Evolutionary conservation across 306 rosid genomes (phyloP).

Genomic region (Corylus heterophylla): DNA sequence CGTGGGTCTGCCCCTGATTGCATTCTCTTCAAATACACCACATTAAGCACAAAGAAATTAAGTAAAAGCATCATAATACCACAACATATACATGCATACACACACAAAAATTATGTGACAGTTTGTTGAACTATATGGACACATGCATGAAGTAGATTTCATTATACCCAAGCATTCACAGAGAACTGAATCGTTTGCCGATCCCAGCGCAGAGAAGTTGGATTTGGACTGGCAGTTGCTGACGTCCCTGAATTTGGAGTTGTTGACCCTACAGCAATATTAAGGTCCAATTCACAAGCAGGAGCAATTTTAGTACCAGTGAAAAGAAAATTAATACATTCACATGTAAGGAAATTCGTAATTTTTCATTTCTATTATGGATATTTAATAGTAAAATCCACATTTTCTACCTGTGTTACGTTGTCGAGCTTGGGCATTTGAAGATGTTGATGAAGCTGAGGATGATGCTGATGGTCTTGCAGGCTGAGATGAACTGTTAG

Average conservation of each 20-base stretch:
- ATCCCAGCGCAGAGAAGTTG: constrained; percentile 82
- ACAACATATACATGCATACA: background rate
- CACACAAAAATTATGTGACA: constrained; percentile 10
- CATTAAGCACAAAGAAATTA: too few species aligned
- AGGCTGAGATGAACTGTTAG: constrained; percentile 63
- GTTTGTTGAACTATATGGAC: background rate
- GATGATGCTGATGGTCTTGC: constrained; percentile 54
- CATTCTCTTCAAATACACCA: too few species aligned
- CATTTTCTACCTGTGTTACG: constrained; percentile 54
- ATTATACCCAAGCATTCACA: constrained; percentile 88
- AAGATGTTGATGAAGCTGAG: constrained; percentile 36
- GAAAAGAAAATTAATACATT: background rate
- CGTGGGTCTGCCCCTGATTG: too few species aligned
- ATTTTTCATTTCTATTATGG: background rate
- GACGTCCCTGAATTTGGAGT: constrained; percentile 70
- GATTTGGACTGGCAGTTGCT: constrained; percentile 49
- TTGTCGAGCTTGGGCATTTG: constrained; percentile 56
- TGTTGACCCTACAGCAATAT: constrained; percentile 58
- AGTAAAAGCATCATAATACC: too few species aligned
- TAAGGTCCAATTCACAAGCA: constrained; percentile 17
- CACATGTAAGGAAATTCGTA: background rate
- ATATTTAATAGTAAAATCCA: constrained; percentile 5
- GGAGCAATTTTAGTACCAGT: constrained; percentile 17
- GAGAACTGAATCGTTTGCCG: constrained; percentile 83
- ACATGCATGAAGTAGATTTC: constrained; percentile 18